Evolutionary conservation across 1,284 basidiomycete genomes (phyloP).

Genomic region (Marasmius fiardii): DNA sequence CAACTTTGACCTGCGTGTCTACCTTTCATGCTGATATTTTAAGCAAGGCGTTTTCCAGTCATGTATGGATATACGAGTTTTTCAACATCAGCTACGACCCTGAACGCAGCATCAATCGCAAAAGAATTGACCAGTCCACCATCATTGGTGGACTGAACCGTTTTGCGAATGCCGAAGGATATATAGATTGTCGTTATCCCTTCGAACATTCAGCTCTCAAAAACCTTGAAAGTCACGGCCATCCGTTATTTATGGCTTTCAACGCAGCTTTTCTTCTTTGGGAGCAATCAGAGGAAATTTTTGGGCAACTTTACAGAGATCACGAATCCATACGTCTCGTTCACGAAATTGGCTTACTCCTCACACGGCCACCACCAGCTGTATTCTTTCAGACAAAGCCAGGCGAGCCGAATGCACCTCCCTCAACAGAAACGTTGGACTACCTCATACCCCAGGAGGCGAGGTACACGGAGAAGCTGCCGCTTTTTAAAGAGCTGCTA

Average conservation of each 20-base stretch:
- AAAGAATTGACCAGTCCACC: background rate
- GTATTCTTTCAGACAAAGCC: background rate
- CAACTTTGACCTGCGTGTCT: background rate
- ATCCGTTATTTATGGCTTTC: constrained; percentile 8
- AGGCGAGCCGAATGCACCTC: background rate
- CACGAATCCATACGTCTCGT: background rate
- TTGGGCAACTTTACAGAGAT: background rate
- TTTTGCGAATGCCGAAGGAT: background rate
- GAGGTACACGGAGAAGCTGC: background rate
- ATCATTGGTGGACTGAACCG: background rate
- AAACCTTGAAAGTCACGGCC: constrained; percentile 3
- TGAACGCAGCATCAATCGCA: constrained; percentile 9
- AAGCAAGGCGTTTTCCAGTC: constrained; percentile 2
- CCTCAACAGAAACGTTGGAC: background rate
- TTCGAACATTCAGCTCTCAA: constrained; percentile 6
- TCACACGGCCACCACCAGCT: background rate
- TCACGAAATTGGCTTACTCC: background rate
- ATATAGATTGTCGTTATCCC: constrained; percentile 5
- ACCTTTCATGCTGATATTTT: background rate
- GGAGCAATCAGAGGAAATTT: background rate
- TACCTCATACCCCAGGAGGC: background rate
- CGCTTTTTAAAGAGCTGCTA: background rate
- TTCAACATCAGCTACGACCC: constrained; percentile 6
- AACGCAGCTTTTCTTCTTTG: constrained; percentile 2
- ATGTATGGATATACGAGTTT: constrained; percentile 6